These are phyloP conservation scores for Athelia psychrophila DNA, from an alignment of 1,284 basidiomycete genomes.

Conservation along the genomic window DNA sequence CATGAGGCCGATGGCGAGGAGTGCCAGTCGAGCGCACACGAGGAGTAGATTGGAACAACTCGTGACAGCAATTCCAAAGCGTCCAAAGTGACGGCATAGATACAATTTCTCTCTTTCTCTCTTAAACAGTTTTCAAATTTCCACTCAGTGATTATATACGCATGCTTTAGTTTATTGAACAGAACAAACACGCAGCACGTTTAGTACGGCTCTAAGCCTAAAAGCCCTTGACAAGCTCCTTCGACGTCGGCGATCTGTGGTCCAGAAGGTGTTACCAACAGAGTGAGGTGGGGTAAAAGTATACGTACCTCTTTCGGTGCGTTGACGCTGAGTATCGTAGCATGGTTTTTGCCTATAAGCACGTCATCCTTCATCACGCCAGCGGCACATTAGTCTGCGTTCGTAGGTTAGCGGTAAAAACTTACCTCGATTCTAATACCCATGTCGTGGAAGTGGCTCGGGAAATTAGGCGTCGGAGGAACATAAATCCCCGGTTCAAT, in stretches of 20 bases:
- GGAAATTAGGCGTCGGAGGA: constrained; percentile 73
- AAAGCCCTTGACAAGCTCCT: constrained; percentile 76
- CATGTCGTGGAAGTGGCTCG: constrained; percentile 83
- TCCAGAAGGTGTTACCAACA: constrained; percentile 1
- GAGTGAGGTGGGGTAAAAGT: constrained; percentile 4
- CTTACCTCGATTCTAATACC: constrained; percentile 86
- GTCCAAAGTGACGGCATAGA: not conserved
- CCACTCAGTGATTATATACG: too few species aligned
- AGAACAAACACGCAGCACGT: too few species aligned
- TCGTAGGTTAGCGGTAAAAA: constrained; percentile 4
- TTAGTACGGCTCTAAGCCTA: constrained; percentile 66
- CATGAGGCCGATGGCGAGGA: constrained; percentile 17
- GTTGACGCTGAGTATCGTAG: constrained; percentile 67
- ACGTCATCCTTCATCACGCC: constrained; percentile 70
- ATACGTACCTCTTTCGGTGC: constrained; percentile 83
- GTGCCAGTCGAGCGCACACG: too few species aligned
- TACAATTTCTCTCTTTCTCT: too few species aligned
- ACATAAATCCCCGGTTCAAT: constrained; percentile 88
- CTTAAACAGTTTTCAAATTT: too few species aligned
- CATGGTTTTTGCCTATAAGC: constrained; percentile 66
- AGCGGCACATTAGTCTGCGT: constrained; percentile 3
- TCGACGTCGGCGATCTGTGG: constrained; percentile 78
- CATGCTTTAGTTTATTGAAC: too few species aligned
- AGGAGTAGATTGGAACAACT: not conserved
- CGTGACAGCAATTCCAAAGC: not conserved